Base-by-base conservation (phyloP, 1,139 yeast genomes). In the Suhomyces terraborum region DNA sequence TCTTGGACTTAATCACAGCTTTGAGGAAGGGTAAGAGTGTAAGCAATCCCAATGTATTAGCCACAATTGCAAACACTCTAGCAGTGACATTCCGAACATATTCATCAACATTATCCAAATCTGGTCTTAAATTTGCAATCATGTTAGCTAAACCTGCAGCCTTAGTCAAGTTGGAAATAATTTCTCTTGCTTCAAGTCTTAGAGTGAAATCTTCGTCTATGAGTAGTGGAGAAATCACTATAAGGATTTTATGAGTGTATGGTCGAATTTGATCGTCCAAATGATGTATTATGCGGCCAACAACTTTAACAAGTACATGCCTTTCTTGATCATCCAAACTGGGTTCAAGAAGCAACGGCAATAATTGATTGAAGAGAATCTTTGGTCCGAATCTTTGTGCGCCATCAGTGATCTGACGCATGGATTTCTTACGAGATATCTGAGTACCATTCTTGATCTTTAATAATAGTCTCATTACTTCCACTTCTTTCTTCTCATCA, bases 121-220 rank as follows among this genome's bases (percentile, higher is more conserved):
- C 95, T 0, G 95, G 89, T 42, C 95, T 73, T 60, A 91, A 68
- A 0, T 84, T 79, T 2, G 88, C 73, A 23, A 93, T 79, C 79
- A 89, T 84, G 34, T 80, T 82, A 0, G 88, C 79, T 29, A 91
- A 63, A 0, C 98, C 98, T 1, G 88, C 93, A 2, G 95, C 88
- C 53, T 82, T 83, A 6, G 95, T 69, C 23, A 91, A 65, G 50
- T 78, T 83, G 0, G 93, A 75, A 9, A 91, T 77, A 21, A 89
- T 79, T 48, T 88, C 96, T 38, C 88, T 70, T 1, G 96, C 94
- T 55, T 88, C 95, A 2, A 78, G 64, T 46, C 96, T 69, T 1
- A 91, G 75, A 18, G 80, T 75, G 41, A 75, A 70, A 56, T 88
- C 95, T 49, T 86, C 93, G 55, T 89, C 97, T 8, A 86, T 77